Evolutionary conservation across 495 filamentous ascomycete genomes (phyloP).

Genomic region (Aspergillus steynii): DNA sequence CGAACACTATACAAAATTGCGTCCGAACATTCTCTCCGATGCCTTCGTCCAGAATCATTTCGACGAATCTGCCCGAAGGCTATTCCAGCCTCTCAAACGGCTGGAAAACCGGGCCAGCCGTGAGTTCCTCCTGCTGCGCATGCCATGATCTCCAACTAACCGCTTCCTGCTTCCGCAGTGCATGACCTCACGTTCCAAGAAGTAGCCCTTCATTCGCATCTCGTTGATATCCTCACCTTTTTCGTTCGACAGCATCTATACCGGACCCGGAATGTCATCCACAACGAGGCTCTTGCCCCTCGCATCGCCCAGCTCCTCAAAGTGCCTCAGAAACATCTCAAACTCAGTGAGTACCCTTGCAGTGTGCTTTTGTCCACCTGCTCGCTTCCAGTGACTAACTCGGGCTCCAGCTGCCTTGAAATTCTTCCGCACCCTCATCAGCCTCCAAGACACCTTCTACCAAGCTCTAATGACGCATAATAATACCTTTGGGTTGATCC

Average conservation of each 20-base stretch:
- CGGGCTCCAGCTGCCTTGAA: constrained; percentile 72
- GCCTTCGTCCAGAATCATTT: constrained; percentile 85
- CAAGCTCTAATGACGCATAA: constrained; percentile 83
- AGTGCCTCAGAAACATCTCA: constrained; percentile 89
- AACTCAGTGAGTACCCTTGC: constrained; percentile 64
- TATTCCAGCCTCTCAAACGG: constrained; percentile 85
- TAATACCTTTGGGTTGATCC: constrained; percentile 80
- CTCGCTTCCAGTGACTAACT: constrained; percentile 11
- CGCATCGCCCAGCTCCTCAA: constrained; percentile 81
- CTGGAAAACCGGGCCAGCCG: constrained; percentile 65
- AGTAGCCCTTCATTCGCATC: constrained; percentile 82
- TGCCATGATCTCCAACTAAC: neutral
- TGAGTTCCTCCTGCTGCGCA: constrained; percentile 36
- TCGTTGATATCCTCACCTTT: constrained; percentile 94
- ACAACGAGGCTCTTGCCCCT: constrained; percentile 74
- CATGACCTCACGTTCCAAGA: constrained; percentile 70
- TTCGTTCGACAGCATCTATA: constrained; percentile 87
- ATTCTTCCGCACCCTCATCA: constrained; percentile 88
- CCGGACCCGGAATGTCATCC: constrained; percentile 84
- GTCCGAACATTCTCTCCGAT: constrained; percentile 77
- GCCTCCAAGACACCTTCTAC: constrained; percentile 90
- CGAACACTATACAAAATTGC: constrained; percentile 67
- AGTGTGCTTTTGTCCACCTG: neutral
- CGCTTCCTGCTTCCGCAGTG: constrained; percentile 42
- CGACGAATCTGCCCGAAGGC: constrained; percentile 78